These are phyloP conservation scores for Zalerion maritima DNA, from an alignment of 495 filamentous ascomycete genomes.

Conservation along the genomic window DNA sequence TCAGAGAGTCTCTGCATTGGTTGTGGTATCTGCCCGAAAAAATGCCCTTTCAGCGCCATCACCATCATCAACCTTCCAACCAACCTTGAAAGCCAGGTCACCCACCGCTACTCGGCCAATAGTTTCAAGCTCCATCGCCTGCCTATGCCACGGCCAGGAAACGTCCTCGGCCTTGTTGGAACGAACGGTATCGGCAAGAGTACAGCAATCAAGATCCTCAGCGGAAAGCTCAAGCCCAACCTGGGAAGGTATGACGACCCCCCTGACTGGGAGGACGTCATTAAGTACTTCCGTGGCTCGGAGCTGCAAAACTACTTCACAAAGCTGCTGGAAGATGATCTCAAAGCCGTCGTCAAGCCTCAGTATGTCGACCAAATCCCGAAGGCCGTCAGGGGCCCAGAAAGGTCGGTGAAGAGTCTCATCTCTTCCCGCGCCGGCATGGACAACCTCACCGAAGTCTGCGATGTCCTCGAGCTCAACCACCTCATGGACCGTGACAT, in stretches of 20 bases:
- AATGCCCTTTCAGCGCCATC: slow-evolving; percentile 98
- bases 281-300: slow-evolving; percentile 94
- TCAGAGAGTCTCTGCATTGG: slow-evolving; percentile 90
- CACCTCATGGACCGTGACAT: slow-evolving; percentile 84
- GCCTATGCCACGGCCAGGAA: slow-evolving; percentile 86
- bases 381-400: slow-evolving; percentile 65
- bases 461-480: slow-evolving; percentile 70
- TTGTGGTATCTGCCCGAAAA: slow-evolving; percentile 98
- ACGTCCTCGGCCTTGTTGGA: slow-evolving; percentile 92
- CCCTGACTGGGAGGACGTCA: slow-evolving; percentile 96
- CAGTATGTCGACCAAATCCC: slow-evolving; percentile 99
- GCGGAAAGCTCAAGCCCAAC: slow-evolving; percentile 96
- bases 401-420: slow-evolving; percentile 61
- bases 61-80: slow-evolving; percentile 99
- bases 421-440: slow-evolving; percentile 59
- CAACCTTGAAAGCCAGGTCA: slow-evolving; percentile 94
- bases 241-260: slow-evolving; percentile 89
- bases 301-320: slow-evolving; percentile 98
- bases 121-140: slow-evolving; percentile 98
- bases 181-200: slow-evolving; percentile 99
- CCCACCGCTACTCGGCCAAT: slow-evolving; percentile 96
- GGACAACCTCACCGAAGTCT: slow-evolving; percentile 71
- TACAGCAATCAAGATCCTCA: slow-evolving; percentile 93
- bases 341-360: slow-evolving; percentile 95
- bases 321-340: slow-evolving; percentile 86